Base-by-base conservation (phyloP, 129 eudicot genomes). In the Centrapalus pauciflorus region DNA sequence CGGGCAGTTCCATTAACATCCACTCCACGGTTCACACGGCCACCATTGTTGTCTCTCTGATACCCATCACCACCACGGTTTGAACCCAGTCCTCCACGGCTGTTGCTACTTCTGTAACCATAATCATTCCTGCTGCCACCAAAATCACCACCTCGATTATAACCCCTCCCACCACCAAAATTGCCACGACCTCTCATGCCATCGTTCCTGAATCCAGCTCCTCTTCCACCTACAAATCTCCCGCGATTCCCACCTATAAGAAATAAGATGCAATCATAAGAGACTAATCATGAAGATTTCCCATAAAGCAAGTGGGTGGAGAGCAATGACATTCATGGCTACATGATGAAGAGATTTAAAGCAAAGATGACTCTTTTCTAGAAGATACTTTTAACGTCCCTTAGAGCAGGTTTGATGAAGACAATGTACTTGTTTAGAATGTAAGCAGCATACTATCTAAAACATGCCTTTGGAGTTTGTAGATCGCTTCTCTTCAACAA, bases 401-500 rank as follows among this genome's bases (percentile, higher is more conserved):
- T 41, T 19, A 41, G n/a, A 19, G 7, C 49, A 41, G 5, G 14
- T 10, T 41, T 62, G 23, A 62, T 62, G 23, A 32, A 56, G 20
- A 28, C n/a, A 16, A 57, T 29, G 2, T 7, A 14, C 0, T 14
- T 57, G 14, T 14, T 17, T 23, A 63, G 25, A 33, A 46, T 55
- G 55, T 27, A 14, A 16, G 12, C 14, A 49, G 2, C 34, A 43
- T 12, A 30, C 24, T 11, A 56, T 41, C 10, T 33, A 25, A 55
- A 51, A 64, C 80, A 71, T 80, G 55, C 98, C 95, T 85, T 89
- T 83, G 13, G 96, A 79, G 61, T 51, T 65, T 45, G 95, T 86
- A 13, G 99, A 93, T 66, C 76, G 88, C 81, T 93, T 93, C 46
- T 89, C 99, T 73, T 93, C 99, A 40, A 93, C 80, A 54, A 76